phyloP scores from a whole-genome alignment of 305 asterid genomes.

The Euphrasia arctica region DNA sequence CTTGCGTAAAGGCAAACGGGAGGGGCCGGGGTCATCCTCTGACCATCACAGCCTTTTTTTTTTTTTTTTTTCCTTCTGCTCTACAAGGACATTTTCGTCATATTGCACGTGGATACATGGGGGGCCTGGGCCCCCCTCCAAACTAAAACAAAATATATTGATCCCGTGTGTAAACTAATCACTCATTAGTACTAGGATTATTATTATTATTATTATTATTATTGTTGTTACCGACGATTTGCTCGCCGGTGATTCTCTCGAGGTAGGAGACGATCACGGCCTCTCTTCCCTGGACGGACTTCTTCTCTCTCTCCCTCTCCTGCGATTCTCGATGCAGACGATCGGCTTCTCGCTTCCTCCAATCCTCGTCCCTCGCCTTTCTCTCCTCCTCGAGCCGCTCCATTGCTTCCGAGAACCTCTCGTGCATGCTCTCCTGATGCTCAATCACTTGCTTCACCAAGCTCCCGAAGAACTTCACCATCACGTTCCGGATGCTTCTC shows the following conservation, averaged over 20 bases:
- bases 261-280: slow-evolving; percentile 52
- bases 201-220: too few species aligned
- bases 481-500: background rate
- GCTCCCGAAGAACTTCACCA: slow-evolving; percentile 40
- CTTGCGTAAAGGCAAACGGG: too few species aligned
- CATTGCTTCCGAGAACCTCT: slow-evolving; percentile 41
- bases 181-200: too few species aligned
- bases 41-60: too few species aligned
- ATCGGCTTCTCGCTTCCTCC: slow-evolving; percentile 51
- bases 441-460: slow-evolving; percentile 47
- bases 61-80: too few species aligned
- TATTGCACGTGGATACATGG: too few species aligned
- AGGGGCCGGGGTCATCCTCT: too few species aligned
- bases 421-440: slow-evolving; percentile 53
- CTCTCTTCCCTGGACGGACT: slow-evolving; percentile 41
- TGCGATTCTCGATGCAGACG: slow-evolving; percentile 37
- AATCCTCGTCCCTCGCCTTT: slow-evolving; percentile 47
- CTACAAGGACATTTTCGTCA: too few species aligned
- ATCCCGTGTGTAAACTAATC: background rate
- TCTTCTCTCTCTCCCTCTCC: slow-evolving; percentile 42
- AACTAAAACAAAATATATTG: background rate
- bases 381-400: slow-evolving; percentile 62
- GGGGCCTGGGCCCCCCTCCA: too few species aligned
- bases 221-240: slow-evolving; percentile 29
- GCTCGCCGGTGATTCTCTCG: slow-evolving; percentile 59